Percentiles rank a stretch among this genome's conserved stretches.
Conservation (phyloP, 768 basidiomycete species). For the Xerocomellus dryophilus region DNA sequence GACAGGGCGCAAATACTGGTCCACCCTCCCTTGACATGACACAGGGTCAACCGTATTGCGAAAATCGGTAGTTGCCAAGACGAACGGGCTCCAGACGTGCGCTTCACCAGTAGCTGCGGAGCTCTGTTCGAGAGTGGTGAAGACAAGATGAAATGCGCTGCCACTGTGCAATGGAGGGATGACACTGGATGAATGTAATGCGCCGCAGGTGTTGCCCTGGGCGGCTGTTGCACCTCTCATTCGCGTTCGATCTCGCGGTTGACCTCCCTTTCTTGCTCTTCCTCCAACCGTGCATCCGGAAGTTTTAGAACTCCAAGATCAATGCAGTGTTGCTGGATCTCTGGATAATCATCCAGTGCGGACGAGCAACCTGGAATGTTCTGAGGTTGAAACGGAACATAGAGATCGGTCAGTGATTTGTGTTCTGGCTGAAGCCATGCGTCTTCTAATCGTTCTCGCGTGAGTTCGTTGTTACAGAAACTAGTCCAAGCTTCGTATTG, state of each 20-base stretch:
- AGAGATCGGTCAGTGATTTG: background rate
- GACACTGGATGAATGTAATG: background rate
- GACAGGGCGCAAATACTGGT: background rate
- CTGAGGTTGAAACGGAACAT: background rate
- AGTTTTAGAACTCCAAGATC: background rate
- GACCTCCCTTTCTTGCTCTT: slow-evolving; percentile 48
- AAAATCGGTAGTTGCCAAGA: background rate
- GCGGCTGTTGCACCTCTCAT: background rate
- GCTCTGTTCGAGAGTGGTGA: background rate
- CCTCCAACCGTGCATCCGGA: slow-evolving; percentile 9
- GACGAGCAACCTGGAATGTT: background rate
- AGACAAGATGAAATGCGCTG: slow-evolving; percentile 8
- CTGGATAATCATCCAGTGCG: background rate
- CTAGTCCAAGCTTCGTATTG: background rate
- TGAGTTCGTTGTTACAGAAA: background rate
- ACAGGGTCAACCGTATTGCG: background rate
- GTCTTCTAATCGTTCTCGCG: background rate
- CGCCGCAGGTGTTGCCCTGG: too few relatives aligned
- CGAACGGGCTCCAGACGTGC: background rate
- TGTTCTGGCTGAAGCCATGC: background rate
- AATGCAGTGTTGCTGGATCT: background rate
- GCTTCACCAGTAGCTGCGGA: background rate
- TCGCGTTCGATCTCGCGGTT: slow-evolving; percentile 38
- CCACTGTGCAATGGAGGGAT: background rate
- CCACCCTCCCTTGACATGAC: background rate